Evolutionary conservation across 371 early-diverging fungal species (phyloP), one percentile per base, ranked within the genome.

Genomic region (Mortierella sp.): DNA sequence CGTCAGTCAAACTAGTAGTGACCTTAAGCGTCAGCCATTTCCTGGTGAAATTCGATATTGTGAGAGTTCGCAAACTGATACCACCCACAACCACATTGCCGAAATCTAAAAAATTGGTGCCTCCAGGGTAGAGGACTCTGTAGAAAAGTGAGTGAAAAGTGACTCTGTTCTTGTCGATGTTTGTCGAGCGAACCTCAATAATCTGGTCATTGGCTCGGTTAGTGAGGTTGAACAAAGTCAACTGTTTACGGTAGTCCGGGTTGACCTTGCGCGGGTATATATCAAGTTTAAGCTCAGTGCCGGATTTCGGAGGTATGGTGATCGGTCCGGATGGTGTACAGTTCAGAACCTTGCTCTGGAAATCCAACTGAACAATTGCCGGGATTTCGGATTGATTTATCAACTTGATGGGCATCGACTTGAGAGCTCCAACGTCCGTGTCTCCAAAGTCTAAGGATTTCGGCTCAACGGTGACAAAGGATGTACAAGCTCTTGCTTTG

Each of bases 221-320:
- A 47, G 93, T 85, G 56, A 93, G 85, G 77, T 99, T 99, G 67
- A 94, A 93, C 19, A 98, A 89, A 0, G 96, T 96, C 23, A 99
- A 91, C 81, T 99, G 97, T 80, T 98, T 98, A 69, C 96, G 90
- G 82, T 99, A 99, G 56, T 97, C 96, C 1, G 97, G 95, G 72
- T 99, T 99, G 35, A 97, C 93, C 82, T 98, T 97, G n/a, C 98
- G 93, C 2, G 99, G 99, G 78, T 96, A 98, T 53, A 98, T 92
- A 77, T 97, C 97, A 23, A 99, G 84, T 70, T 95, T 96, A 34
- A 97, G 89, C 51, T 94, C 93, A 15, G 92, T 88, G n/a, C 93
- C 87, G 42, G 93, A 92, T 61, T 90, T 89, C 22, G 98, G 96
- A 12, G 93, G 93, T 35, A 99, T 96, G 10, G 86, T 79, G 23